Evolutionary conservation across 2,329 filamentous ascomycete genomes (phyloP), one percentile per base, ranked within the genome.

Genomic region (Aureobasidium pullulans): DNA sequence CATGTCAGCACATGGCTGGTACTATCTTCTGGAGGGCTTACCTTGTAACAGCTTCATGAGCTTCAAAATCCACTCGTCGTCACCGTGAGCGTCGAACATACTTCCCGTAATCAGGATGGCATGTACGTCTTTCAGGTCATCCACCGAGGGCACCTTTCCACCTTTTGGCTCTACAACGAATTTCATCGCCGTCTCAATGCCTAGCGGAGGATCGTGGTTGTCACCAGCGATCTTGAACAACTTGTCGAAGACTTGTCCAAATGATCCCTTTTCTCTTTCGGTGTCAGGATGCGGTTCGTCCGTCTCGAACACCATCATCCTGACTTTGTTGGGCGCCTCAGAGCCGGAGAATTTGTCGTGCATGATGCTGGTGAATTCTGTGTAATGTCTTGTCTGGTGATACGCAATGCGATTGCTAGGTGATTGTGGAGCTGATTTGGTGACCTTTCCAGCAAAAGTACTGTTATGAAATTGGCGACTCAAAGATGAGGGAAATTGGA

Each of bases 301-400:
- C 0, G 82, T 84, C 68, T 85, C 82, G 7, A 85, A 75, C 60
- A 85, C 80, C 57, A 84, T 71, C 67, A 78, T 76, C 8, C 58
- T 46, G 9, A 62, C 58, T 15, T 50, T 62, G 50, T 62, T 47
- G 13, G 29, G 28, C 7, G 19, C 19, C 8, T 54, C 48, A 8
- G 47, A 53, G 19, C 29, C 48, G 11, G 58, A 60, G 36, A 60
- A 52, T 9, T 53, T 52, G 58, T 52, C 42, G 16, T 50, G 34
- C 58, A 60, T 60, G 10, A 1, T 52, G 40, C 31, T 44, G 19
- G 10, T 6, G 8, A 44, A 48, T 7, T 37, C 37, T 5, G 47
- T 46, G 29, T 52, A 44, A 1, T 2, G 37, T 44, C 57, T 50
- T 9, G 5, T 19, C 7, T 49, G 56, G 9, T 11, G 23, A 34